These are phyloP conservation scores for Aspergillus alliaceus DNA, from an alignment of 2,329 filamentous ascomycete genomes.

Conservation along the genomic window DNA sequence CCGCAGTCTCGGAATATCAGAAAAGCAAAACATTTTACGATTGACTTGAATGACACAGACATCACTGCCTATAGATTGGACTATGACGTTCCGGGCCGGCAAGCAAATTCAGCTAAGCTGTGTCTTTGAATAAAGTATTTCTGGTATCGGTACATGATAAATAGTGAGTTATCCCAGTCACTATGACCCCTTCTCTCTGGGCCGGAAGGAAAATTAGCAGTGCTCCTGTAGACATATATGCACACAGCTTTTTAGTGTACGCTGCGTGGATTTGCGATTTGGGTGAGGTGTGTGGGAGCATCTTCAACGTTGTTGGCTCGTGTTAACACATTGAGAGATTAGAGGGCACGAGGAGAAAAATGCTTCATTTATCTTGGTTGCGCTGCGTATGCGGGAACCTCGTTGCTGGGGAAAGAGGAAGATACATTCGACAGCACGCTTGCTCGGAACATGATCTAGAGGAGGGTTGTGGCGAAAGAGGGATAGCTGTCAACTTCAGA, in stretches of 20 bases:
- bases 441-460: conserved; percentile 5
- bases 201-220: fast-evolving
- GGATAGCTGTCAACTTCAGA: conserved; percentile 5
- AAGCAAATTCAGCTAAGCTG: conserved; percentile 9
- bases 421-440: background rate
- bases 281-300: background rate
- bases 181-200: background rate
- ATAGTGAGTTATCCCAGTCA: background rate
- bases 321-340: background rate
- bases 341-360: background rate
- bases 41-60: background rate
- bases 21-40: conserved; percentile 5
- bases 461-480: background rate
- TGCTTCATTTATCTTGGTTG: background rate
- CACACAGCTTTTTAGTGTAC: background rate
- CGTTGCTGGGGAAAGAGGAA: background rate
- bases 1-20: conserved; percentile 7
- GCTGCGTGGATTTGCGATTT: background rate
- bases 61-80: background rate
- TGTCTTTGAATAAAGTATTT: conserved; percentile 7
- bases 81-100: conserved; percentile 6
- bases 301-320: background rate
- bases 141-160: background rate
- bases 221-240: background rate
- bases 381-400: background rate